A percentile compares a stretch with the other conserved stretches of the same genome.
phyloP scores from a whole-genome alignment of 2,329 filamentous ascomycete genomes.

The Colletotrichum noveboracense region DNA sequence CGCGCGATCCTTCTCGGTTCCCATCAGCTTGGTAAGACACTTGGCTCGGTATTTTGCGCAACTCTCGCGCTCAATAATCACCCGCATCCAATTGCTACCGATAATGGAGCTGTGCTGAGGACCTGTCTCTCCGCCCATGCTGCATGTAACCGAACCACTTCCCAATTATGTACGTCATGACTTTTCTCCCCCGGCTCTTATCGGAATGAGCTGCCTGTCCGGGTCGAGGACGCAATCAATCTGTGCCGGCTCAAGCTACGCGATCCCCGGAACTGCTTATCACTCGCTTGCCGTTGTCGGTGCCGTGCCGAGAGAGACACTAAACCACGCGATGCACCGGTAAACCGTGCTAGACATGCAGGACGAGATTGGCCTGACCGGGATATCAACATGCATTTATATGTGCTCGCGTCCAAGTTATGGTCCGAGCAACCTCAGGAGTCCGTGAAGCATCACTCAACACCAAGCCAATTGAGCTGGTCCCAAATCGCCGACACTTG shows the following conservation, averaged over 20 bases:
- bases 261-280: background rate
- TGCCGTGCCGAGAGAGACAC: background rate
- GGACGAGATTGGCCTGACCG: background rate
- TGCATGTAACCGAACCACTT: background rate
- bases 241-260: background rate
- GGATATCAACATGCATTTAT: background rate
- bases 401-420: background rate
- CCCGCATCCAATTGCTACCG: background rate
- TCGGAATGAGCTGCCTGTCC: slow-evolving; percentile 15
- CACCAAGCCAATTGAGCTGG: background rate
- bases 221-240: background rate
- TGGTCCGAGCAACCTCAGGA: background rate
- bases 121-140: background rate
- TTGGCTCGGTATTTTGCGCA: background rate
- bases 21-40: background rate
- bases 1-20: background rate
- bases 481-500: background rate
- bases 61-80: background rate
- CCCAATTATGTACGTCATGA: slow-evolving; percentile 9
- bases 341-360: background rate
- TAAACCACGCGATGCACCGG: background rate
- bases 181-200: background rate
- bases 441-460: background rate
- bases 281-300: background rate
- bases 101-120: background rate